phyloP scores from a whole-genome alignment of 805 yeast species.

The Tetrapisispora taiwanensis region DNA sequence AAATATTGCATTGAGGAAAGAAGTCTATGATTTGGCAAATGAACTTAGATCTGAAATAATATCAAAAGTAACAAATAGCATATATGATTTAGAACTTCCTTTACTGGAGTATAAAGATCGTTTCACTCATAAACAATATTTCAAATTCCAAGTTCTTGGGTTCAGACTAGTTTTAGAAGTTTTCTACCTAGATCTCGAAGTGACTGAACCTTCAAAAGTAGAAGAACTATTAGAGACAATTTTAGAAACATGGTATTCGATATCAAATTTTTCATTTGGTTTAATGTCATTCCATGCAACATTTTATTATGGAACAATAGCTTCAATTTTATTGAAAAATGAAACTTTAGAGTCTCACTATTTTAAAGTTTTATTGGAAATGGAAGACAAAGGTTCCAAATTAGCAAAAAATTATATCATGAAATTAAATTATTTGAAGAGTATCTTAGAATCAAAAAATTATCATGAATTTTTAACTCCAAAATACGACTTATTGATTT shows the following conservation, averaged over 20 bases:
- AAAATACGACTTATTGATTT: neutral
- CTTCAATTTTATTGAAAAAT: conserved; percentile 1
- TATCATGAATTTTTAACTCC: neutral
- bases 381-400: conserved; percentile 4
- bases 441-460: neutral
- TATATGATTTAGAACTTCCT: neutral
- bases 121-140: conserved; percentile 4
- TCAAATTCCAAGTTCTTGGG: neutral
- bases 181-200: conserved; percentile 5
- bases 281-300: conserved; percentile 5
- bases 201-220: neutral
- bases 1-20: neutral
- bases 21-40: conserved; percentile 3
- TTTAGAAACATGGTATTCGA: conserved; percentile 6
- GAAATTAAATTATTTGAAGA: conserved; percentile 2
- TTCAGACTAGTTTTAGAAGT: conserved; percentile 2
- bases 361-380: neutral
- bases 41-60: neutral
- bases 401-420: conserved; percentile 4
- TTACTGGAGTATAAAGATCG: conserved; percentile 3
- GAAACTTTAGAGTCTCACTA: conserved; percentile 3
- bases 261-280: conserved; percentile 2
- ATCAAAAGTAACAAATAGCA: neutral
- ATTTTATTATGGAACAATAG: conserved; percentile 5
- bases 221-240: conserved; percentile 2